These are phyloP conservation scores for Hemileccinum rubropunctum DNA, from an alignment of 768 basidiomycete species.

Conservation along the genomic window DNA sequence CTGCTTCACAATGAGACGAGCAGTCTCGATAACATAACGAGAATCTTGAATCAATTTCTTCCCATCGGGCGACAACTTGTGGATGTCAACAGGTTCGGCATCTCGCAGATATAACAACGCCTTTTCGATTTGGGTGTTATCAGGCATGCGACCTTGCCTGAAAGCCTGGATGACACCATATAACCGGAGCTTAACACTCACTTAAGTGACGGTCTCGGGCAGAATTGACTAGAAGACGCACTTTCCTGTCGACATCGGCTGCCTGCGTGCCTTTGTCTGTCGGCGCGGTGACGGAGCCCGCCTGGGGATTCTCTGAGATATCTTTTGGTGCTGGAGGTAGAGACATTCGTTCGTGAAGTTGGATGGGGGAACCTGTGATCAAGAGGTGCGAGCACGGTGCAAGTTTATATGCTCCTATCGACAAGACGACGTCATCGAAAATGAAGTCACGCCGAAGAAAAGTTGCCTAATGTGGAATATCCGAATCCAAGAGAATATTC, in stretches of 20 bases:
- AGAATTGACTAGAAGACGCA: conserved; percentile 9
- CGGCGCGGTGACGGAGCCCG: conserved; percentile 64
- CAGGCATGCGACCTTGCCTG: conserved; percentile 72
- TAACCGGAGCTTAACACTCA: conserved; percentile 49
- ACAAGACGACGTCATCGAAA: conserved; percentile 13
- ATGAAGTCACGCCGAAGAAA: background rate
- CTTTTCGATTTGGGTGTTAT: conserved; percentile 76
- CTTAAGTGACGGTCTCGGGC: background rate
- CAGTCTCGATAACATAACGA: conserved; percentile 77
- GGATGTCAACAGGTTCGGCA: conserved; percentile 56
- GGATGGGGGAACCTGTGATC: background rate
- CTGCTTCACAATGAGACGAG: conserved; percentile 64
- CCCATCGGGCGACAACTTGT: conserved; percentile 75
- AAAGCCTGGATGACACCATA: conserved; percentile 83
- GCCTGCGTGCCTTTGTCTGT: conserved; percentile 58
- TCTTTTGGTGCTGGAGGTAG: conserved; percentile 62
- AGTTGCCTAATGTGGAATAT: conserved; percentile 8
- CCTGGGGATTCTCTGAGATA: conserved; percentile 53
- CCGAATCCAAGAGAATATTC: background rate
- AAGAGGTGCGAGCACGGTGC: background rate
- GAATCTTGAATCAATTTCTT: conserved; percentile 71
- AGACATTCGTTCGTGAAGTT: conserved; percentile 47
- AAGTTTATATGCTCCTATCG: conserved; percentile 13
- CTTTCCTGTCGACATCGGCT: conserved; percentile 80
- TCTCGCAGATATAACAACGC: conserved; percentile 65